A percentile compares a stretch with the other conserved stretches of the same genome.
phyloP scores from a whole-genome alignment of 2,329 filamentous ascomycete genomes.

The Cercospora sp. region DNA sequence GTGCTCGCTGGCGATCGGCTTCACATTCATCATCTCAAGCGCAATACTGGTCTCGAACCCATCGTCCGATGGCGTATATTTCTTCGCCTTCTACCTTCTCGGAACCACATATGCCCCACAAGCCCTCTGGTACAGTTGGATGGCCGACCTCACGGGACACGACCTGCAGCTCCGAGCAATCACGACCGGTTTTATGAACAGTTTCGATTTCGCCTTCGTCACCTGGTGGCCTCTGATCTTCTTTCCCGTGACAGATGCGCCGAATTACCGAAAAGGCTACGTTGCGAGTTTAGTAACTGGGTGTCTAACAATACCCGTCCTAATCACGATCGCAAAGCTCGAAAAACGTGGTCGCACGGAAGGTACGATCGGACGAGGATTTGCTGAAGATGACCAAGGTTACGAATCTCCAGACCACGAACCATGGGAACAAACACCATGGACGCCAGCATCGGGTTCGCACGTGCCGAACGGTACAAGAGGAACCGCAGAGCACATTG shows the following conservation, averaged over 20 bases:
- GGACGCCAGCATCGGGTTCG: slow-evolving; percentile 5
- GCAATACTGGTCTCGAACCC: slow-evolving; percentile 43
- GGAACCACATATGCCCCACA: slow-evolving; percentile 51
- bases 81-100: slow-evolving; percentile 49
- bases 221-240: slow-evolving; percentile 28
- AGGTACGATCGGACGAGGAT: slow-evolving; percentile 15
- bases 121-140: slow-evolving; percentile 52
- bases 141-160: slow-evolving; percentile 48
- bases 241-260: slow-evolving; percentile 29
- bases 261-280: slow-evolving; percentile 29
- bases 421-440: slow-evolving; percentile 12
- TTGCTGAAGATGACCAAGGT: not conserved
- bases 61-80: slow-evolving; percentile 41
- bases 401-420: not conserved
- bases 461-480: not conserved
- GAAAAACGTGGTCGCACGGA: slow-evolving; percentile 16
- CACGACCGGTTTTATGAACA: slow-evolving; percentile 40
- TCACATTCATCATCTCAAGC: slow-evolving; percentile 47
- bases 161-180: slow-evolving; percentile 48
- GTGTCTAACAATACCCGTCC: slow-evolving; percentile 23
- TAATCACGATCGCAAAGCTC: slow-evolving; percentile 16
- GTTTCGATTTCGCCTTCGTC: slow-evolving; percentile 27
- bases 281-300: slow-evolving; percentile 27
- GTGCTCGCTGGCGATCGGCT: slow-evolving; percentile 46
- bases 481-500: not conserved